Percentiles rank a stretch among this genome's conserved stretches.
These are phyloP conservation scores for Yamadazyma pseudoaaseri DNA, from an alignment of 1,139 yeast genomes.

Conservation along the genomic window DNA sequence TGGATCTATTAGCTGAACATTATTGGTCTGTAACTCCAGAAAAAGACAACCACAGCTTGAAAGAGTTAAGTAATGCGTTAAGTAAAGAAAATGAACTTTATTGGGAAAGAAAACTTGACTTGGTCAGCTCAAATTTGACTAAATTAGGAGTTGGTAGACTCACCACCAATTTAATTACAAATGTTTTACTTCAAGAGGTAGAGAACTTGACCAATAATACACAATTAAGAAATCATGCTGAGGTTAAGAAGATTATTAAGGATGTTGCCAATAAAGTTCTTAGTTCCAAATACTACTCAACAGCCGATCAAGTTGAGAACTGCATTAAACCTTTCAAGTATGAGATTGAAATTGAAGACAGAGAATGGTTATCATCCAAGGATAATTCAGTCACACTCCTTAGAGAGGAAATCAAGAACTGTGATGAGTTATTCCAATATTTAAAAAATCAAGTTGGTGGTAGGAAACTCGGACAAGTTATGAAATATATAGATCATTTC, in stretches of 20 bases:
- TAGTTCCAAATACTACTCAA: conserved; percentile 75
- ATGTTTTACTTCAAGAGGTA: conserved; percentile 75
- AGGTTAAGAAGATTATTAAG: conserved; percentile 75
- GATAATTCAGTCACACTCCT: conserved; percentile 73
- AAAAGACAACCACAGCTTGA: conserved; percentile 47
- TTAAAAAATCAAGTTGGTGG: conserved; percentile 77
- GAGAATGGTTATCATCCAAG: conserved; percentile 86
- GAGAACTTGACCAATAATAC: conserved; percentile 71
- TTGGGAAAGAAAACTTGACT: conserved; percentile 87
- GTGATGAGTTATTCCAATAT: conserved; percentile 62
- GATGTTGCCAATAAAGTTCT: conserved; percentile 85
- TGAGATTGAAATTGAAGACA: conserved; percentile 92
- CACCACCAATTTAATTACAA: conserved; percentile 79
- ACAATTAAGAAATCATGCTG: conserved; percentile 77
- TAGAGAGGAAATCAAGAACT: conserved; percentile 83
- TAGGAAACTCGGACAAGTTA: conserved; percentile 77
- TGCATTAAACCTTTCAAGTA: conserved; percentile 97
- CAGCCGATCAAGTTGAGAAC: conserved; percentile 98
- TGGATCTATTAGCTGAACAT: conserved; percentile 82
- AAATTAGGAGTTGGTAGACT: conserved; percentile 92
- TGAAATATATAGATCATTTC: conserved; percentile 64
- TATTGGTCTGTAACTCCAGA: conserved; percentile 63
- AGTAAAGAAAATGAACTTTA: conserved; percentile 67
- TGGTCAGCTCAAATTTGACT: conserved; percentile 79
- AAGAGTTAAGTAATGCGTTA: conserved; percentile 47